Evolutionary conservation across 768 basidiomycete genomes (phyloP).

Genomic region (Exsudoporus frostii): DNA sequence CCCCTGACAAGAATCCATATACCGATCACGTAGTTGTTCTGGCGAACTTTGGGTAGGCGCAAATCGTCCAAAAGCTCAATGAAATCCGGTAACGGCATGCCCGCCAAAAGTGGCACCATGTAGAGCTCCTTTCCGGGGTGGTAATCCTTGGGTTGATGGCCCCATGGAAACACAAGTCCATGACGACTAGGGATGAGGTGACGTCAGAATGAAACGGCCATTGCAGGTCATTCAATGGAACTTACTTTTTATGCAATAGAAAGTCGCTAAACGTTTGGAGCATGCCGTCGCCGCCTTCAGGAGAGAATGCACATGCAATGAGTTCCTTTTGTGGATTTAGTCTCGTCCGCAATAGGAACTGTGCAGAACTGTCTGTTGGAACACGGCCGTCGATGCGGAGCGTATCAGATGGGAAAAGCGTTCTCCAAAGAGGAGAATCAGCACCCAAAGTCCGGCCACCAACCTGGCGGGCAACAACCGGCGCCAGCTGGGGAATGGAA

Average conservation of each 20-base stretch:
- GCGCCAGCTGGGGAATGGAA: constrained; percentile 60
- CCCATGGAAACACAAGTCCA: constrained; percentile 86
- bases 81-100: constrained; percentile 74
- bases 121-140: constrained; percentile 85
- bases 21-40: constrained; percentile 67
- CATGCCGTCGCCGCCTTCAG: constrained; percentile 43
- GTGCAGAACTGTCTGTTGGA: constrained; percentile 65
- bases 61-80: constrained; percentile 80
- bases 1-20: constrained; percentile 86
- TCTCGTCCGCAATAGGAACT: constrained; percentile 76
- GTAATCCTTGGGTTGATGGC: constrained; percentile 65
- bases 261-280: constrained; percentile 65
- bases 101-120: constrained; percentile 70
- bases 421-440: constrained; percentile 67
- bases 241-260: constrained; percentile 70
- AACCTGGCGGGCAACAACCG: constrained; percentile 71
- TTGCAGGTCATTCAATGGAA: constrained; percentile 15
- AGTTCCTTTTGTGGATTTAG: constrained; percentile 78
- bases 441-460: constrained; percentile 63
- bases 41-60: constrained; percentile 60
- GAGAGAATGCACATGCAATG: constrained; percentile 70
- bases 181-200: constrained; percentile 57
- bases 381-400: constrained; percentile 85
- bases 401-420: constrained; percentile 66
- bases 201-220: constrained; percentile 8